These are phyloP conservation scores for Claviceps digitariae DNA, from an alignment of 2,329 filamentous ascomycete genomes.

Conservation along the genomic window DNA sequence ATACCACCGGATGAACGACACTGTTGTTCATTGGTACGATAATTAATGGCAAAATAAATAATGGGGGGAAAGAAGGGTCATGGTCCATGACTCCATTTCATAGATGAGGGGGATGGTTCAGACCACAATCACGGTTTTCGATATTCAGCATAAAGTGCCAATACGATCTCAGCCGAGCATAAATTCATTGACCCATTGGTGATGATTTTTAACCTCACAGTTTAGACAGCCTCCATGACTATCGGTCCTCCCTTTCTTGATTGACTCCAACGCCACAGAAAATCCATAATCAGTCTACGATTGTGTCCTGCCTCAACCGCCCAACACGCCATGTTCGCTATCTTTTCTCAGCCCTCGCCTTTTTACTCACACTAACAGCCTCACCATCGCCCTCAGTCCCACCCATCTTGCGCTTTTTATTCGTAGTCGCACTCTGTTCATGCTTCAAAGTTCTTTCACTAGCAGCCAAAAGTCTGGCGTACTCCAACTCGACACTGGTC, in stretches of 20 bases:
- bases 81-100: too few species aligned
- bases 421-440: constrained; percentile 9
- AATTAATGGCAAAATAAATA: too few species aligned
- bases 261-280: background rate
- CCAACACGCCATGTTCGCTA: constrained; percentile 4
- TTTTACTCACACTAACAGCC: constrained; percentile 31
- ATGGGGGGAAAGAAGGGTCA: background rate
- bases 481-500: constrained; percentile 56
- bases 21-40: too few species aligned
- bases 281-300: background rate
- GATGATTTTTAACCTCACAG: background rate
- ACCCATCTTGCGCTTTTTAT: constrained; percentile 34
- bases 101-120: too few species aligned
- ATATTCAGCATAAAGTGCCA: background rate
- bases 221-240: background rate
- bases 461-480: constrained; percentile 47
- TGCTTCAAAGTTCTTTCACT: constrained; percentile 26
- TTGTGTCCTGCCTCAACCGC: background rate
- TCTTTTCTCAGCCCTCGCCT: constrained; percentile 26
- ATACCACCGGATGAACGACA: constrained; percentile 5
- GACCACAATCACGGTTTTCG: too few species aligned
- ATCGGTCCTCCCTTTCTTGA: too few species aligned
- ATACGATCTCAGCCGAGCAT: background rate
- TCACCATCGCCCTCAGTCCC: constrained; percentile 14
- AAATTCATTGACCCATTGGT: background rate